Evolutionary conservation across 2,329 filamentous ascomycete species (phyloP).

Genomic region (Pseudohalonectria lignicola): DNA sequence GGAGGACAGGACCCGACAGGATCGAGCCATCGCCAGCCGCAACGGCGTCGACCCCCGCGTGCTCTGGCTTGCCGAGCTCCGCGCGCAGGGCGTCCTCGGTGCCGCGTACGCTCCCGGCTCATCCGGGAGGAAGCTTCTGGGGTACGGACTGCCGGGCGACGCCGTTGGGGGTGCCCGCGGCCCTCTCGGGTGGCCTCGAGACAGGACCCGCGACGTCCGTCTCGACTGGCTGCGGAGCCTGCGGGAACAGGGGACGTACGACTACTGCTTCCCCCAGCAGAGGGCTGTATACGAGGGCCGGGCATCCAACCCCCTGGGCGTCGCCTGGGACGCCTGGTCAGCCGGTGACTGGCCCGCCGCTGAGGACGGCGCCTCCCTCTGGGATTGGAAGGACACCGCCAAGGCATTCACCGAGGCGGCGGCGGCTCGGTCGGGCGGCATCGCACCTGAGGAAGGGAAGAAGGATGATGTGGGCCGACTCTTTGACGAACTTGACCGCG

Average conservation of each 20-base stretch:
- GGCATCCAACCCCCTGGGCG: not conserved
- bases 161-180: no score
- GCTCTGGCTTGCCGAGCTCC: constrained; percentile 2
- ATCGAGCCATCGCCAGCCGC: constrained; percentile 10
- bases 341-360: not conserved
- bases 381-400: no score
- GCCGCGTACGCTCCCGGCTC: not conserved
- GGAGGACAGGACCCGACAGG: constrained; percentile 17
- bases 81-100: not conserved
- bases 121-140: not conserved
- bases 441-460: no score
- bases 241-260: not conserved
- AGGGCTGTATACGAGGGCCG: no score
- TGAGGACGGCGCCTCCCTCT: no score
- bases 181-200: no score
- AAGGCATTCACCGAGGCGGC: no score
- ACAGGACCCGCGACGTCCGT: not conserved
- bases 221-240: not conserved
- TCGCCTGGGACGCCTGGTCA: not conserved
- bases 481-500: no score
- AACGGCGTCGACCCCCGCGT: constrained; percentile 5
- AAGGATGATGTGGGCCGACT: no score
- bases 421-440: no score
- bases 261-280: not conserved
- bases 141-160: no score